phyloP scores from a whole-genome alignment of 169 alveolate genomes.

The Cryptosporidium meleagridis region DNA sequence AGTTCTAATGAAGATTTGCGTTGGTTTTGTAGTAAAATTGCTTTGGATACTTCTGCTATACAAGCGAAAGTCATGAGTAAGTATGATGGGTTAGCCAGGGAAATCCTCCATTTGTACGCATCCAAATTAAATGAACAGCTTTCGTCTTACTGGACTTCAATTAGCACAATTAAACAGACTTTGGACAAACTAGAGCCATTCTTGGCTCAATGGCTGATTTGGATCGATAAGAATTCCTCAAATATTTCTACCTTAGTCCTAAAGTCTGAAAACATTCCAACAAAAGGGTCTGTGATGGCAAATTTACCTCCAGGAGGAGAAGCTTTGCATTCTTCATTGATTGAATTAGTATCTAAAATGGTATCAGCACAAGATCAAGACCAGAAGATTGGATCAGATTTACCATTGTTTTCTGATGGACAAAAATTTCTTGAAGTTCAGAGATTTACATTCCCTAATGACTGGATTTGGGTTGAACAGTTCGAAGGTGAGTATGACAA shows the following conservation, averaged over 20 bases:
- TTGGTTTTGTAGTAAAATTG: conserved; percentile 84
- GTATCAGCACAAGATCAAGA: conserved; percentile 91
- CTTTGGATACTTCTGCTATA: conserved; percentile 90
- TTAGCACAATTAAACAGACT: conserved; percentile 6
- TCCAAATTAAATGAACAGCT: conserved; percentile 86
- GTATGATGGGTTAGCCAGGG: conserved; percentile 96
- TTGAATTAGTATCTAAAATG: conserved; percentile 85
- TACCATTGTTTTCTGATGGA: conserved; percentile 89
- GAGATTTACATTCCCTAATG: conserved; percentile 90
- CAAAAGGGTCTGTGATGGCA: conserved; percentile 77
- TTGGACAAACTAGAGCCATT: conserved; percentile 50
- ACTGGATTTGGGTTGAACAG: conserved; percentile 92
- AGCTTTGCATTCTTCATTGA: conserved; percentile 77
- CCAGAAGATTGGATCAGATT: conserved; percentile 84
- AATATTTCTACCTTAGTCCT: conserved; percentile 74
- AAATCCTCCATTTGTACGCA: conserved; percentile 92
- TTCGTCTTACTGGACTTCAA: conserved; percentile 70
- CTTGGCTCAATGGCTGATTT: conserved; percentile 73
- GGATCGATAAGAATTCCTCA: conserved; percentile 77
- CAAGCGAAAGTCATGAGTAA: conserved; percentile 85
- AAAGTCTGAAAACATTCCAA: conserved; percentile 81
- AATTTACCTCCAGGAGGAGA: conserved; percentile 81
- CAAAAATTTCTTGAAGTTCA: conserved; percentile 91
- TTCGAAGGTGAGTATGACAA: conserved; percentile 93
- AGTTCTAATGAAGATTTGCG: conserved; percentile 37